These are phyloP conservation scores for Lasiodiplodia sp. DNA, from an alignment of 2,329 filamentous ascomycete species.

Conservation along the genomic window DNA sequence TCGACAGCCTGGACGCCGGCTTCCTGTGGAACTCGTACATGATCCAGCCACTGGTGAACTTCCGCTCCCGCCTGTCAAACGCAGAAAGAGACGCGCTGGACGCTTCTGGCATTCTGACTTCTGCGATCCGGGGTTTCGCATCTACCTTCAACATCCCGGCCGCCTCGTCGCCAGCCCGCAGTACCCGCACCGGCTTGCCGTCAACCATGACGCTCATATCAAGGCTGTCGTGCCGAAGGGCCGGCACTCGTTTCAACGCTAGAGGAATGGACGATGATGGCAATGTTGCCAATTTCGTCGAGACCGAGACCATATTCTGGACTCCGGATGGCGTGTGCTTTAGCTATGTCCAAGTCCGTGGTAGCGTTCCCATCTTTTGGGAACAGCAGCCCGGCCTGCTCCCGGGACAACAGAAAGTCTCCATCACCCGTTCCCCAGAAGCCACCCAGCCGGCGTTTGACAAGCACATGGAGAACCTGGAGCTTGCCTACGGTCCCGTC, in stretches of 20 bases:
- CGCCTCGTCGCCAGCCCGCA: slow-evolving; percentile 73
- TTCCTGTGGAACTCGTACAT: slow-evolving; percentile 99
- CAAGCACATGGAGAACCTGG: slow-evolving; percentile 89
- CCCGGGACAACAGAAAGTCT: slow-evolving; percentile 93
- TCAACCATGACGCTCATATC: slow-evolving; percentile 90
- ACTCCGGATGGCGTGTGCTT: slow-evolving; percentile 79
- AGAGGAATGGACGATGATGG: slow-evolving; percentile 97
- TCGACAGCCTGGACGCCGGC: slow-evolving; percentile 89
- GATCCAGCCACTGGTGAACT: slow-evolving; percentile 90
- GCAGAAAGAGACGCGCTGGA: slow-evolving; percentile 83
- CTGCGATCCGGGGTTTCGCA: slow-evolving; percentile 92
- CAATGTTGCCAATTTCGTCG: slow-evolving; percentile 98
- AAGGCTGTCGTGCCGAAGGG: slow-evolving; percentile 85
- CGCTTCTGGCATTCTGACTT: slow-evolving; percentile 85
- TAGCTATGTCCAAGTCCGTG: slow-evolving; percentile 91
- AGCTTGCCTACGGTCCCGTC: slow-evolving; percentile 85
- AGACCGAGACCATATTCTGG: slow-evolving; percentile 94
- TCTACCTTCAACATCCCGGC: slow-evolving; percentile 85
- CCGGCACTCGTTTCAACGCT: slow-evolving; percentile 96
- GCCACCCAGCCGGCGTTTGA: slow-evolving; percentile 95
- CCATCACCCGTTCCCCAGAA: slow-evolving; percentile 84
- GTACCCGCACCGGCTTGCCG: slow-evolving; percentile 72
- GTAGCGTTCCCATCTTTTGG: slow-evolving; percentile 96
- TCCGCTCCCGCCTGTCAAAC: slow-evolving; percentile 79
- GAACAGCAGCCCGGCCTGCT: slow-evolving; percentile 88